Evolutionary conservation across 1,284 basidiomycete genomes (phyloP).

Genomic region (Termitomyces sp.): DNA sequence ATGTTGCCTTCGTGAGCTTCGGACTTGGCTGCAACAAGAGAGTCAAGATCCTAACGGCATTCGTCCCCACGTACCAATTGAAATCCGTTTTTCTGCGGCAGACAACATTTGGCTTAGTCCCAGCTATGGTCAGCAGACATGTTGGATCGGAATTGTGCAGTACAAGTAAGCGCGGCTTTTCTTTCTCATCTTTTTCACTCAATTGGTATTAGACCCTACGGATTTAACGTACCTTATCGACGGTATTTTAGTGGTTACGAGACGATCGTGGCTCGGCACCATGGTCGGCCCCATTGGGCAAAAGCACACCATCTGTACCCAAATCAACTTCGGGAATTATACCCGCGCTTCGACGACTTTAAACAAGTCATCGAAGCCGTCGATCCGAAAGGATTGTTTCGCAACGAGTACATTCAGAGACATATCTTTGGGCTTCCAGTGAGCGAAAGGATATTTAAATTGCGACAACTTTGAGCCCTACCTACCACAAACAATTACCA

Average conservation of each 20-base stretch:
- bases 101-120: slow-evolving; percentile 97
- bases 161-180: slow-evolving; percentile 66
- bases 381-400: slow-evolving; percentile 80
- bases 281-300: slow-evolving; percentile 95
- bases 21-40: slow-evolving; percentile 72
- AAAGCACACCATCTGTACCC: slow-evolving; percentile 84
- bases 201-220: slow-evolving; percentile 70
- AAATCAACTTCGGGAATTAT: slow-evolving; percentile 60
- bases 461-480: slow-evolving; percentile 17
- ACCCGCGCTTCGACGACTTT: slow-evolving; percentile 85
- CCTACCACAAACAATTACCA: background rate
- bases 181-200: slow-evolving; percentile 7
- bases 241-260: slow-evolving; percentile 81
- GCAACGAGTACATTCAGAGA: slow-evolving; percentile 73
- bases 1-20: slow-evolving; percentile 70
- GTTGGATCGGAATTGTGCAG: slow-evolving; percentile 95
- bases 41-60: slow-evolving; percentile 65
- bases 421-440: slow-evolving; percentile 63
- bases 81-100: slow-evolving; percentile 83
- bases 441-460: slow-evolving; percentile 54
- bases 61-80: slow-evolving; percentile 88
- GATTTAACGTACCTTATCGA: slow-evolving; percentile 83
- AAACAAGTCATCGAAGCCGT: slow-evolving; percentile 61
- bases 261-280: slow-evolving; percentile 64
- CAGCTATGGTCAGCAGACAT: slow-evolving; percentile 73